Evolutionary conservation across 2,329 filamentous ascomycete genomes (phyloP), one percentile per base, ranked within the genome.

Genomic region (Paecilomyces niveus): DNA sequence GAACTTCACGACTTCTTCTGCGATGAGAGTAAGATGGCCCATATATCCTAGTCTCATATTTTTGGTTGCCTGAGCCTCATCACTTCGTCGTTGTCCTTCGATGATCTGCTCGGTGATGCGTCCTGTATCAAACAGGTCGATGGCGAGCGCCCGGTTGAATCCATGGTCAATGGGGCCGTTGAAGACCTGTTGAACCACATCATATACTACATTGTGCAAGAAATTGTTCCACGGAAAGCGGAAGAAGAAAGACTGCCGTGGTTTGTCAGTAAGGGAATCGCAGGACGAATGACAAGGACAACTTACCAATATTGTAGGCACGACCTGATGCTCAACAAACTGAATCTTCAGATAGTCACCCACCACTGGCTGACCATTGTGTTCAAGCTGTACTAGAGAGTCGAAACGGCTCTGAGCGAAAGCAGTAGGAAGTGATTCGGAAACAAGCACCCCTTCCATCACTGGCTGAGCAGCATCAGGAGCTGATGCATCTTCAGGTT

Each of bases 141-240:
- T 88, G 11, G 94, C 93, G 55, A 99, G 80, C 54, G 86, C 88
- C 10, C 90, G 87, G 74, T 99, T 99, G 77, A 89, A 97, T 29
- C 94, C 92, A 60, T 92, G 89, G 66, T 97, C 93, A 89, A 99
- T 96, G 0, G 92, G 92, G 8, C 94, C 94, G 71, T 99, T 99
- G 75, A 99, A 97, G 0, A 99, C 94, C 78, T 99, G 94, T 74
- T 99, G 94, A 51, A 99, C 90, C 69, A 99, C 92, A 73, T 99
- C 94, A 72, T 99, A 99, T 54, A 99, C 94, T 51, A 99, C 94
- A 70, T 99, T 99, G 76, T 99, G 94, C 52, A 99, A 83, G 71
- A 99, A 99, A 74, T 99, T 99, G 76, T 99, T 99, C 94, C 94
- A 99, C 1, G 94, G 93, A 69, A 97, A 99, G 60, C 89, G 86